Base-by-base conservation (phyloP, 306 rosid species). In the Alnus glutinosa region DNA sequence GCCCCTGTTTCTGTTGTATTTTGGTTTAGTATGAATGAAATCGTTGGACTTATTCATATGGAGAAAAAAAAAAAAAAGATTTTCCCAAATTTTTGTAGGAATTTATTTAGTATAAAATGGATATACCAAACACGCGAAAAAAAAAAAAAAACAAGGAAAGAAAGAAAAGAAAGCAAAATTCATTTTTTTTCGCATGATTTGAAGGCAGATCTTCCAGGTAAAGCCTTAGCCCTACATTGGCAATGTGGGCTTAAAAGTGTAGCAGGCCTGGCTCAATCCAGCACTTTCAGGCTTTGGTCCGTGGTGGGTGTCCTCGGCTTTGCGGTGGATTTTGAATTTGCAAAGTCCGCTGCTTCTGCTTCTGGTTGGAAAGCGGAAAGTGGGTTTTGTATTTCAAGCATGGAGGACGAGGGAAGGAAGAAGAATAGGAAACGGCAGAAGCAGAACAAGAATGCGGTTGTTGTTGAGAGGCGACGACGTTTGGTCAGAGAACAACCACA, bases 401-500 rank as follows among this genome's bases (percentile, higher is more conserved):
- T 67, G 68, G 42, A 12, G 68, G 42, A 23, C 36, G 64, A 62
- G 68, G 72, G 49, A 42, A 39, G 9, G 13, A 67, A 42, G 49
- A 44, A 67, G 64, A 58, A 58, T 10, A 28, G 18, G 72, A 67
- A 39, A 9, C 30, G 7, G 28, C 23, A 8, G 51, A 67, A 67
- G 72, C 47, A 18, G 16, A 7, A 9, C 3, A 67, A 37, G 6
- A 44, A 9, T 16, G 48, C 47, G 0, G 72, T 67, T 9, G 51
- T 37, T 16, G 72, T 67, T 42, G 72, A 9, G 46, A 32, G 76
- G 54, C 79, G 23, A n/a, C 75, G 63, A 23, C 55, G 28, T 52
- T 32, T 63, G 51, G 61, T 66, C 23, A 32, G 37, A 32, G 62
- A 13, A 32, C 75, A 54, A 15, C 32, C 51, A 2, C 19, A 3